Conservation (phyloP, 1,284 basidiomycete genomes). For the Papiliotrema laurentii region DNA sequence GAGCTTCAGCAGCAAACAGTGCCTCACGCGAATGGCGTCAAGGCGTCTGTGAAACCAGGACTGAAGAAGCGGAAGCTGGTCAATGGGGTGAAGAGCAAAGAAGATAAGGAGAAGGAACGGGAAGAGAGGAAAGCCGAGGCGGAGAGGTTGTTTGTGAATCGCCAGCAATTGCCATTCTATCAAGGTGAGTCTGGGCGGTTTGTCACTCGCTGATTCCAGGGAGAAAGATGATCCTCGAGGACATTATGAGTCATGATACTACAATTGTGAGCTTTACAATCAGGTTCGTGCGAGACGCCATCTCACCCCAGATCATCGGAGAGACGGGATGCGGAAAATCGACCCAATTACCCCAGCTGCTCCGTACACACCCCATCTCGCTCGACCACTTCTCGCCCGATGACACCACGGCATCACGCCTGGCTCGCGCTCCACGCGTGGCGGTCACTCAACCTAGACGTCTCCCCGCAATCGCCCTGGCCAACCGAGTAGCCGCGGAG, state of each 20-base stretch:
- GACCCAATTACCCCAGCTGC: slow-evolving; percentile 88
- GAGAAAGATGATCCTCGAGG: slow-evolving; percentile 66
- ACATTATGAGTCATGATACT: slow-evolving; percentile 75
- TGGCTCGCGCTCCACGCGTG: slow-evolving; percentile 57
- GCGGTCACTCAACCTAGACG: slow-evolving; percentile 89
- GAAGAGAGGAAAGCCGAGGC: slow-evolving; percentile 13
- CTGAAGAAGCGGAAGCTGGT: slow-evolving; percentile 5
- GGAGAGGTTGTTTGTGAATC: slow-evolving; percentile 56
- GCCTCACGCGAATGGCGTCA: neutral
- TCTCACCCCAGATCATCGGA: slow-evolving; percentile 61
- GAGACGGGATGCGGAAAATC: slow-evolving; percentile 99
- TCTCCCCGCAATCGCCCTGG: slow-evolving; percentile 90
- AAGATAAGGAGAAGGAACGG: slow-evolving; percentile 1
- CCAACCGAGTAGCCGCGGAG: slow-evolving; percentile 81
- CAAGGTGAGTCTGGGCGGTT: slow-evolving; percentile 54
- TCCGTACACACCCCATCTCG: slow-evolving; percentile 54
- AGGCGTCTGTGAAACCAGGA: neutral
- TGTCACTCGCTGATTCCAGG: slow-evolving; percentile 52
- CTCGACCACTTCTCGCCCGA: slow-evolving; percentile 21
- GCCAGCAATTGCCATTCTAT: slow-evolving; percentile 70
- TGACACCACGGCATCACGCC: slow-evolving; percentile 1
- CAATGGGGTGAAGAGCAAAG: neutral
- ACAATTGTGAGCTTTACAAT: slow-evolving; percentile 55
- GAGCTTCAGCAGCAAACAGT: neutral
- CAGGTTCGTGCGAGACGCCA: neutral